Percentiles rank a stretch among this genome's conserved stretches.
Evolutionary conservation across 257 asterid genomes (phyloP).

Genomic region (Solanum tacnaense): DNA sequence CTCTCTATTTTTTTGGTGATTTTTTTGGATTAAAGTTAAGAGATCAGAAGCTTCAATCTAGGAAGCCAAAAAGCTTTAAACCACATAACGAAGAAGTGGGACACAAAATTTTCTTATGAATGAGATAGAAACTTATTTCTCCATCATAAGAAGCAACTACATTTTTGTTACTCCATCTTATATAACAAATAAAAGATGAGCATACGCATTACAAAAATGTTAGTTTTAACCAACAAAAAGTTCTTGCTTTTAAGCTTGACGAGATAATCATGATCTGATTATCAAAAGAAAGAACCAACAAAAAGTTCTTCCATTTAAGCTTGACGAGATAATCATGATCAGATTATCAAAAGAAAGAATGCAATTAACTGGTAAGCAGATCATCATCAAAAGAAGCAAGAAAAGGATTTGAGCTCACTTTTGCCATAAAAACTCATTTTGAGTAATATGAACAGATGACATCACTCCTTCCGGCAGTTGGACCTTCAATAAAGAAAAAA

Average conservation of each 20-base stretch:
- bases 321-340: too few species aligned
- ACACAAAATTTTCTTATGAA: background rate
- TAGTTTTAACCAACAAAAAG: background rate
- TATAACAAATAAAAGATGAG: background rate
- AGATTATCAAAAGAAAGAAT: too few species aligned
- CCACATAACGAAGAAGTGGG: background rate
- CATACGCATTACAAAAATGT: background rate
- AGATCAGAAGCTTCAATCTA: background rate
- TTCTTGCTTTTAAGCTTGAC: background rate
- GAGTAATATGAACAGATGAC: conserved; percentile 32
- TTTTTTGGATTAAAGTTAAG: background rate
- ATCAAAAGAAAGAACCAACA: too few species aligned
- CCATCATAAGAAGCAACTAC: background rate
- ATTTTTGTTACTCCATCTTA: background rate
- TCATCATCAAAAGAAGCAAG: background rate
- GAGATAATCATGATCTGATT: too few species aligned
- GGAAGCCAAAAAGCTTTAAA: too few species aligned
- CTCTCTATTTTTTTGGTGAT: background rate
- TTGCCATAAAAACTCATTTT: conserved; percentile 8
- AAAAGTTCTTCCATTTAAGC: background rate
- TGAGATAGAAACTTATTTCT: background rate
- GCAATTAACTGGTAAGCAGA: background rate
- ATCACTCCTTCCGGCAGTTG: conserved; percentile 41
- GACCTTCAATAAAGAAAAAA: conserved; percentile 22
- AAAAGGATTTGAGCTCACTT: conserved; percentile 33